Evolutionary conservation across 345 rosid species (phyloP).

Genomic region (Citrus sp.): DNA sequence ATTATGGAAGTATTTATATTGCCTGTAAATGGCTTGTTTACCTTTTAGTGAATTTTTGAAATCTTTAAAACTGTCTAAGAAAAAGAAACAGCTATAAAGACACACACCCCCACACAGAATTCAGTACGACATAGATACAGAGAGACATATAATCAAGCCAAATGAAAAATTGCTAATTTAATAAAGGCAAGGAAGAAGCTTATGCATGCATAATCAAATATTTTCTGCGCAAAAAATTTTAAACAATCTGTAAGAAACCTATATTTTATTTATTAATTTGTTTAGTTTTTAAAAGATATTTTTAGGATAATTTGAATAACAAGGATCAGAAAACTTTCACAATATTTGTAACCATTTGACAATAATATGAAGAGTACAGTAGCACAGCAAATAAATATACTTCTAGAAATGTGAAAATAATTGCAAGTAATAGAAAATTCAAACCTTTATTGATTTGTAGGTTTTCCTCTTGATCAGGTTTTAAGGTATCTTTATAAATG

Average conservation of each 20-base stretch:
- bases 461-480: slow-evolving; percentile 38
- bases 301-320: neutral
- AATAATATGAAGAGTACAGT: neutral
- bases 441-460: slow-evolving; percentile 46
- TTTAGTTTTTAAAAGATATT: neutral
- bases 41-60: too few species aligned
- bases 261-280: too few species aligned
- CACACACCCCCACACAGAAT: too few species aligned
- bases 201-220: neutral
- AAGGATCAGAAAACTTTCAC: neutral
- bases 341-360: slow-evolving; percentile 2
- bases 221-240: neutral
- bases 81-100: too few species aligned
- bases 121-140: too few species aligned
- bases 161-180: neutral
- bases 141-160: neutral
- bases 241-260: neutral
- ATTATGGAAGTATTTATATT: too few species aligned
- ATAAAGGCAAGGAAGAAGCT: neutral
- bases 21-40: too few species aligned
- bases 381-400: neutral
- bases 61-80: too few species aligned
- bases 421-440: slow-evolving; percentile 5
- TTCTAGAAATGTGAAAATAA: neutral
- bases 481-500: slow-evolving; percentile 41